Base-by-base conservation (phyloP, 352 stramenopile species). In the Saprolegnia parasitica region DNA sequence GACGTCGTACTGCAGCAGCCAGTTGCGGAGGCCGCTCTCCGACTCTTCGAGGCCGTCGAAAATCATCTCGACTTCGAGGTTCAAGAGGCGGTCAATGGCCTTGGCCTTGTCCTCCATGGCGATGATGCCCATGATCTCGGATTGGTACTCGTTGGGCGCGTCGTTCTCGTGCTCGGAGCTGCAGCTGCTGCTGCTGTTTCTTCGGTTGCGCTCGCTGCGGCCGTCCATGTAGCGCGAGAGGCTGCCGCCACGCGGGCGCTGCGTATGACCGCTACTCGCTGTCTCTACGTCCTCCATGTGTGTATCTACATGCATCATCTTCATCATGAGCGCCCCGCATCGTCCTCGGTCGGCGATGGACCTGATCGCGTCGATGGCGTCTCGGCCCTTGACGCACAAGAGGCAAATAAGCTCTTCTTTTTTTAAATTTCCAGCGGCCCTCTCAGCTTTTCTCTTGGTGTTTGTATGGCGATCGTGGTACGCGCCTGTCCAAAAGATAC, bases 1-100 rank as follows among this genome's bases (percentile, higher is more conserved):
- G 6, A 81, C 91, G 50, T 90, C 78, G 0, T 80, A 76, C 68
- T 90, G 81, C 80, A 92, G 87, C 24, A 95, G 76, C 87, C 87
- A 95, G 4, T 89, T 74, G 16, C 87, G 84, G 60, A 95, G 83
- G 60, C 92, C 87, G 60, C 84, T 93, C 77, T 95, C 87, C 5
- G 83, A 83, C 72, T 95, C 87, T 65, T 95, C 87, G 11, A 95
- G 67, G 64, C 91, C 86, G 75, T 95, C 87, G 52, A 93, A 81
- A 37, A 95, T 88, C 26, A 85, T 83, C 63, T 95, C 87, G 64
- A 95, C 91, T 54, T 83, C 82, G 81, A 95, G 91, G 62, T 87
- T 79, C 32, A 95, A 67, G 66, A 95, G 89, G 20, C 77, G 75
- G 0, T 73, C 46, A 13, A 95, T 76, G 5, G 76, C 90, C 75